Evolutionary conservation across 129 eudicot genomes (phyloP), one percentile per base, ranked within the genome.

Genomic region (Chrysanthemum makinoi): DNA sequence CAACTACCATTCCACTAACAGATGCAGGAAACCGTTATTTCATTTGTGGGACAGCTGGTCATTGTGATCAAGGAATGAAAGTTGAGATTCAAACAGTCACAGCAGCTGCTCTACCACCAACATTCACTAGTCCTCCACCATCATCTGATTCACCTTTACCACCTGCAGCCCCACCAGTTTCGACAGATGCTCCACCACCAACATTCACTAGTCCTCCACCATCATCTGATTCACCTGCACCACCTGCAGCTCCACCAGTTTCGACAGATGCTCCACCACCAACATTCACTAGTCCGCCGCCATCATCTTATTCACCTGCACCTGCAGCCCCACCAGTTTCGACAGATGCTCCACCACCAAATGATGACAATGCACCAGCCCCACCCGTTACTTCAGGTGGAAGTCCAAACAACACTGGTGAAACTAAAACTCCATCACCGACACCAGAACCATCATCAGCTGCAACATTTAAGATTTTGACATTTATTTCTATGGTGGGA

Each of bases 1-100:
- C 69, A 28, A 69, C 89, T 1, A 54, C 74, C 70, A 46, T 89
- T 49, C 7, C 77, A 39, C 95, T 93, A 15, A 49, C 78, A 26
- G 76, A 77, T 49, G 72, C 82, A 2, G 96, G 95, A 44, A 84
- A 67, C 24, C 75, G 89, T 12, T 93, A 89, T 85, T 22, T 22
- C 24, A 22, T 22, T 22, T 22, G 24, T 22, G 24, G 24, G 24
- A 22, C 24, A 22, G 24, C 72, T 22, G 92, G 87, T 1, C 94
- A 93, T 64, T 93, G 98, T 75, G 69, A 65, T 55, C 77, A 69
- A 72, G 96, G 96, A 44, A 89, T 89, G 98, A 89, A 93, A 73
- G 52, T 94, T 19, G 81, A 81, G 65, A 75, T 89, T 54, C 65
- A 73, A 58, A 82, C 86, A 3, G 57, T 75, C 24, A 79, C 87